Evolutionary conservation across 139 green algal species (phyloP).

Genomic region (Tetradesmus lagerheimii): DNA sequence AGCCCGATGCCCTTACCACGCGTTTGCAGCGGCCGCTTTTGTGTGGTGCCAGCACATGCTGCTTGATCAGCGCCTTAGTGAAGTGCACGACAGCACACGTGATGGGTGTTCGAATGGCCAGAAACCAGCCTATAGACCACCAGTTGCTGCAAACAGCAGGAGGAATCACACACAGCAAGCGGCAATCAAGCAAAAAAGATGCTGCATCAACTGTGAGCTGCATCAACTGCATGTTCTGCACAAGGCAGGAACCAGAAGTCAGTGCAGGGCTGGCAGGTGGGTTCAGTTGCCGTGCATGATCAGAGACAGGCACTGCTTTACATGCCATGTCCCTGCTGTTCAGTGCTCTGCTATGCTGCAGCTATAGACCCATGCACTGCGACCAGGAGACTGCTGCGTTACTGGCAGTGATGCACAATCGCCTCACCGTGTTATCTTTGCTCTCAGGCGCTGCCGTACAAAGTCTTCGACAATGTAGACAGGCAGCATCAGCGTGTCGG

Average conservation of each 20-base stretch:
- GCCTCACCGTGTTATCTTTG: constrained; percentile 25
- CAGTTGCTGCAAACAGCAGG: constrained; percentile 13
- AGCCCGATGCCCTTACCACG: not conserved
- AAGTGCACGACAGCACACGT: constrained; percentile 24
- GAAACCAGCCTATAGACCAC: constrained; percentile 20
- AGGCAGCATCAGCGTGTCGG: constrained; percentile 22
- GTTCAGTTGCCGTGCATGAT: too few relatives aligned
- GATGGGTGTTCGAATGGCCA: constrained; percentile 27
- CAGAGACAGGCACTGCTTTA: too few relatives aligned
- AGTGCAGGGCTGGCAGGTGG: too few relatives aligned
- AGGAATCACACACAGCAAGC: not conserved
- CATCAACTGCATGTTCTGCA: too few relatives aligned
- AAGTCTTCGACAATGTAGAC: constrained; percentile 40
- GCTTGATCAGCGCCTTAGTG: constrained; percentile 2
- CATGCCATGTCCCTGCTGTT: not conserved
- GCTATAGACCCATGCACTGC: too few relatives aligned
- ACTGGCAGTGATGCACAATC: not conserved
- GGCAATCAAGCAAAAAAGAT: too few relatives aligned
- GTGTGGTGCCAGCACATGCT: constrained; percentile 3
- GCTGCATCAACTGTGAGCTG: too few relatives aligned
- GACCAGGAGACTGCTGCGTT: too few relatives aligned
- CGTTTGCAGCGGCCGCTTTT: not conserved
- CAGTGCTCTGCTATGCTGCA: too few relatives aligned
- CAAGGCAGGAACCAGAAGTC: not conserved
- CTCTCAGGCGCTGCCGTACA: constrained; percentile 14